These are phyloP conservation scores for Microthyrium microscopicum DNA, from an alignment of 2,329 filamentous ascomycete genomes.

Conservation along the genomic window DNA sequence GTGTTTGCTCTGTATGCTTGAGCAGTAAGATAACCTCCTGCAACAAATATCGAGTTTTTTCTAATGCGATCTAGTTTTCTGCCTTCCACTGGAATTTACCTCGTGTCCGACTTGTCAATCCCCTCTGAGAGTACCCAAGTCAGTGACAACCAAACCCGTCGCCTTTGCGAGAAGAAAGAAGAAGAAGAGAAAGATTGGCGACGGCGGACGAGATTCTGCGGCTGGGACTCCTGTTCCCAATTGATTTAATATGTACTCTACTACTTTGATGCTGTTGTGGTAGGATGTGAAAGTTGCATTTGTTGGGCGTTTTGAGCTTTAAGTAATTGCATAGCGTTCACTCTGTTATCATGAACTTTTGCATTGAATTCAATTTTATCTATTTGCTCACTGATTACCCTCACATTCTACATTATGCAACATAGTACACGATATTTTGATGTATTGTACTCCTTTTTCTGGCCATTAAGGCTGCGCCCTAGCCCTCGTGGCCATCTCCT, in stretches of 20 bases:
- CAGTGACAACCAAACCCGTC: conserved; percentile 4
- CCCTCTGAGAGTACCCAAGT: conserved; percentile 4
- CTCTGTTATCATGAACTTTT: too few species aligned
- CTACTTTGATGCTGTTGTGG: too few species aligned
- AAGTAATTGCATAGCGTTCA: too few species aligned
- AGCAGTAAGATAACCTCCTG: conserved; percentile 40
- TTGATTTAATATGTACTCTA: background rate
- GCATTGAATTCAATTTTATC: too few species aligned
- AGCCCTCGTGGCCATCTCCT: too few species aligned
- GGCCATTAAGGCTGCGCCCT: too few species aligned
- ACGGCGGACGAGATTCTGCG: background rate
- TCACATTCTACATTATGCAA: too few species aligned
- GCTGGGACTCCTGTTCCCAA: background rate
- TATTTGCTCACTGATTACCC: too few species aligned
- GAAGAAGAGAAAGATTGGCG: conserved; percentile 8
- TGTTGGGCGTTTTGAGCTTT: too few species aligned
- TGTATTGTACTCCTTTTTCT: too few species aligned
- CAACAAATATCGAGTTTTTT: background rate
- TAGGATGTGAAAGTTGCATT: too few species aligned
- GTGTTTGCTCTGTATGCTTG: conserved; percentile 89
- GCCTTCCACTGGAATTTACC: conserved; percentile 4
- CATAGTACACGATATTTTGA: too few species aligned
- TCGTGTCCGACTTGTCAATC: conserved; percentile 8
- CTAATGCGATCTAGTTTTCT: conserved; percentile 6
- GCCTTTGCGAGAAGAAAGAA: conserved; percentile 8